phyloP scores from a whole-genome alignment of 768 basidiomycete genomes.

The Collybia sp. region DNA sequence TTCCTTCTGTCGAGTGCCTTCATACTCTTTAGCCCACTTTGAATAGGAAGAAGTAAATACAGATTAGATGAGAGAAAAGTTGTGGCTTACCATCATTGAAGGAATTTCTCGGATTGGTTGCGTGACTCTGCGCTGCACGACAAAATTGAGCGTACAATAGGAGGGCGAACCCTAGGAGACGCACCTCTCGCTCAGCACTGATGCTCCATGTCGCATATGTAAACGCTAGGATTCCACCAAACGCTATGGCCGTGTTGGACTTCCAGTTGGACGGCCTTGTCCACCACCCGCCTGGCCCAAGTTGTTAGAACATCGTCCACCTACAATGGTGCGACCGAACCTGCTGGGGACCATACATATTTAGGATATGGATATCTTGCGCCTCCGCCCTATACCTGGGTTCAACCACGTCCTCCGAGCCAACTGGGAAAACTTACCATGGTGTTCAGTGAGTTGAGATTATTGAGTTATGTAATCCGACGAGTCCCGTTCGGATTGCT shows the following conservation, averaged over 20 bases:
- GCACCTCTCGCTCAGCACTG: conserved; percentile 79
- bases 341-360: conserved; percentile 92
- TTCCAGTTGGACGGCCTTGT: conserved; percentile 87
- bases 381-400: conserved; percentile 61
- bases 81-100: conserved; percentile 62
- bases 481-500: not conserved
- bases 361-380: conserved; percentile 90
- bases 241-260: conserved; percentile 72
- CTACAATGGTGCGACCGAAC: conserved; percentile 29
- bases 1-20: not conserved
- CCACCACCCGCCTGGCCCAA: conserved; percentile 87
- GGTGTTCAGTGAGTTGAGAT: not conserved
- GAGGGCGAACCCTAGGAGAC: conserved; percentile 13
- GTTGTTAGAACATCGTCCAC: conserved; percentile 1
- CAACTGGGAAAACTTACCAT: not conserved
- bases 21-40: not conserved
- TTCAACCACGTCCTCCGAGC: not conserved
- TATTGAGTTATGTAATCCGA: not conserved
- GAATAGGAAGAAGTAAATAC: not conserved
- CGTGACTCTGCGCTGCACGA: conserved; percentile 46
- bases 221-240: conserved; percentile 61
- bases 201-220: conserved; percentile 65
- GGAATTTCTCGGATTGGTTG: conserved; percentile 71
- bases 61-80: not conserved
- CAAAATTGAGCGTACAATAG: not conserved